Percentiles rank a stretch among this genome's conserved stretches.
Evolutionary conservation across 768 basidiomycete species (phyloP).

Genomic region (Pisolithus microcarpus): DNA sequence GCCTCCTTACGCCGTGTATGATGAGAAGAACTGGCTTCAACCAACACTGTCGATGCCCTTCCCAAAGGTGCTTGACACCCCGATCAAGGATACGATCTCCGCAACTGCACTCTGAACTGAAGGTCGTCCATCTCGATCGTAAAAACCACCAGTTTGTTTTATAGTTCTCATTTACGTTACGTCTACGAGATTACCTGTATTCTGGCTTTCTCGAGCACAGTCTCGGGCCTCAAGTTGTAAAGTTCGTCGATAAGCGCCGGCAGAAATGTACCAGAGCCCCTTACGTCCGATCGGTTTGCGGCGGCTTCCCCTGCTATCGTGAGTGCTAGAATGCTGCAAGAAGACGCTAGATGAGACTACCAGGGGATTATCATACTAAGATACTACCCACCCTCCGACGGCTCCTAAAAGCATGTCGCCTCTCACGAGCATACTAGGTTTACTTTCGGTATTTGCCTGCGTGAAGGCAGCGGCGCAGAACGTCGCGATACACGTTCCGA

Average conservation of each 20-base stretch:
- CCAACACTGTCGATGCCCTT: slow-evolving; percentile 83
- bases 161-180: not conserved
- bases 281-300: slow-evolving; percentile 42
- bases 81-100: slow-evolving; percentile 6
- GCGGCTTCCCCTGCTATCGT: slow-evolving; percentile 59
- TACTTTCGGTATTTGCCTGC: slow-evolving; percentile 23
- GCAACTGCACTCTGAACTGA: not conserved
- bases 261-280: slow-evolving; percentile 59
- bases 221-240: slow-evolving; percentile 36
- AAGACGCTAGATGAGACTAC: slow-evolving; percentile 4
- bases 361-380: not conserved
- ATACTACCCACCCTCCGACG: slow-evolving; percentile 58
- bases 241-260: slow-evolving; percentile 61
- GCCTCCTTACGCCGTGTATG: slow-evolving; percentile 62
- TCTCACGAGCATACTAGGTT: slow-evolving; percentile 44
- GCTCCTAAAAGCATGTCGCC: slow-evolving; percentile 77
- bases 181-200: slow-evolving; percentile 18
- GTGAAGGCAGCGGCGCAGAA: slow-evolving; percentile 66
- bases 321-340: slow-evolving; percentile 44
- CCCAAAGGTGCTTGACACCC: slow-evolving; percentile 41
- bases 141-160: not conserved
- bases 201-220: slow-evolving; percentile 23
- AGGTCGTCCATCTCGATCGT: not conserved
- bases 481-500: slow-evolving; percentile 69
- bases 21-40: slow-evolving; percentile 93